Conservation (phyloP, 2,329 filamentous ascomycete genomes). For the Aureobasidium zeae region DNA sequence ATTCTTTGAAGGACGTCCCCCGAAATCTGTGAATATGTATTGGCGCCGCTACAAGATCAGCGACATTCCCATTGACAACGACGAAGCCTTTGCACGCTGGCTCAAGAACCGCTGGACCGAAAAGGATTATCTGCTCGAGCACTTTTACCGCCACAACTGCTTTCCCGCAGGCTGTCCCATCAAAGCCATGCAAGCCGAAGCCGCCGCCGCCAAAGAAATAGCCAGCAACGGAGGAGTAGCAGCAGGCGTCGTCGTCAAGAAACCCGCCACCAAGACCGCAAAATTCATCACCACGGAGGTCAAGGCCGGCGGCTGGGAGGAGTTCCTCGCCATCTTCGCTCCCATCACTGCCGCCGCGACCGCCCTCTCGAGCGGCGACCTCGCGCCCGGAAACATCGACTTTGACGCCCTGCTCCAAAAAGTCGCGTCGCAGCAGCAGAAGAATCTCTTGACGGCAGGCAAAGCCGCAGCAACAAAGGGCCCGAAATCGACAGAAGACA, state of each 20-base stretch:
- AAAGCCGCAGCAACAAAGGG: slow-evolving; percentile 23
- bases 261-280: slow-evolving; percentile 23
- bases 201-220: slow-evolving; percentile 24
- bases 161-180: slow-evolving; percentile 60
- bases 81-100: slow-evolving; percentile 67
- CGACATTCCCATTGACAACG: slow-evolving; percentile 69
- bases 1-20: slow-evolving; percentile 74
- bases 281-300: slow-evolving; percentile 41
- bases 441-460: slow-evolving; percentile 23
- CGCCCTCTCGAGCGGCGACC: slow-evolving; percentile 38
- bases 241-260: slow-evolving; percentile 18
- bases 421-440: slow-evolving; percentile 27
- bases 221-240: slow-evolving; percentile 23
- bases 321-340: slow-evolving; percentile 44
- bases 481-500: slow-evolving; percentile 24
- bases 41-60: slow-evolving; percentile 74
- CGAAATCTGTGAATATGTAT: slow-evolving; percentile 87
- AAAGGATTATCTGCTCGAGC: slow-evolving; percentile 75
- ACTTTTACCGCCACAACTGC: slow-evolving; percentile 61
- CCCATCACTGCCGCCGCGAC: slow-evolving; percentile 43
- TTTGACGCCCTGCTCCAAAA: slow-evolving; percentile 28
- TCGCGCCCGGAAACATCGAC: slow-evolving; percentile 27
- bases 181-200: slow-evolving; percentile 29
- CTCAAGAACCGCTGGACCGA: slow-evolving; percentile 73
- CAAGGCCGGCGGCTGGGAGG: slow-evolving; percentile 42